Evolutionary conservation across 345 rosid species (phyloP).

Genomic region (Eucalyptus erythrocorys): DNA sequence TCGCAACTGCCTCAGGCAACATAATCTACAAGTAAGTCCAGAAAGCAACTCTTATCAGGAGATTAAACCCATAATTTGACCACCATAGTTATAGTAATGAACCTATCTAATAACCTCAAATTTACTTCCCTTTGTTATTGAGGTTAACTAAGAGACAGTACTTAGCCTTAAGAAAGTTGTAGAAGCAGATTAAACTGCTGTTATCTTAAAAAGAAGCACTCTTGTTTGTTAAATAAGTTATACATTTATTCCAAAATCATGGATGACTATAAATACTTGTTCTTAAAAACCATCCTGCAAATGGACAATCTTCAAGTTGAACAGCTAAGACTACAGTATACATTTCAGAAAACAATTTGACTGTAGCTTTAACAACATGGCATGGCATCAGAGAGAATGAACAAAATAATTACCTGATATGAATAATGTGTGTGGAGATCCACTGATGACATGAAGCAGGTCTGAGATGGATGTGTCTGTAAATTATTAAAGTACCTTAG

Average conservation of each 20-base stretch:
- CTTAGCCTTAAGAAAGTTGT: neutral
- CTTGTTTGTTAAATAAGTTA: neutral
- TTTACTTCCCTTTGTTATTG: neutral
- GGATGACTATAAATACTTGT: neutral
- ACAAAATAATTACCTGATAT: constrained; percentile 54
- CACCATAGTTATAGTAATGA: neutral
- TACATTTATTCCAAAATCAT: neutral
- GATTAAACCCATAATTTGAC: neutral
- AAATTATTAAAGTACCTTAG: constrained; percentile 6
- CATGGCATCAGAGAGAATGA: neutral
- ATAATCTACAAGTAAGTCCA: constrained; percentile 44
- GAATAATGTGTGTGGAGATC: constrained; percentile 99
- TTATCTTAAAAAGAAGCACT: neutral
- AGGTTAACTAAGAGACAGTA: neutral
- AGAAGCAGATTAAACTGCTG: neutral
- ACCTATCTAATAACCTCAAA: neutral
- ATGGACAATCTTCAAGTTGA: neutral
- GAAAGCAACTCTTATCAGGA: neutral
- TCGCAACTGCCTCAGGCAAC: constrained; percentile 89
- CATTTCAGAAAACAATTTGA: neutral
- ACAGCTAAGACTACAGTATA: neutral
- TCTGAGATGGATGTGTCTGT: constrained; percentile 97
- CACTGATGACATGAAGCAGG: constrained; percentile 98
- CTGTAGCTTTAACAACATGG: neutral
- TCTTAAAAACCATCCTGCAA: neutral